Evolutionary conservation across 1,284 basidiomycete genomes (phyloP).

Genomic region (Ceraceosorus bombacis): DNA sequence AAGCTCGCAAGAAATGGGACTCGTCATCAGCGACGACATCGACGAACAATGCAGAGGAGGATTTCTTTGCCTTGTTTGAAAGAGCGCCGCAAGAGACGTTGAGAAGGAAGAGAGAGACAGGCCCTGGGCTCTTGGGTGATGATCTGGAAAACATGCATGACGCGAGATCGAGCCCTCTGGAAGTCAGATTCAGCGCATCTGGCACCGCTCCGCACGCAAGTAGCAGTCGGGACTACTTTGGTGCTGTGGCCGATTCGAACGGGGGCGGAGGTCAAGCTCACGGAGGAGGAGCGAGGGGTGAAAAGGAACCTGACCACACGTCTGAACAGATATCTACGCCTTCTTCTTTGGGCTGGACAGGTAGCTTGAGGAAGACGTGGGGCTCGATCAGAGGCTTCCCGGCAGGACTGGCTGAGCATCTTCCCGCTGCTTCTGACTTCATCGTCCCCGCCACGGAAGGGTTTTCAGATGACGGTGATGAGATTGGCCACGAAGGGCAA

Average conservation of each 20-base stretch:
- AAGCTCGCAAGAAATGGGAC: background rate
- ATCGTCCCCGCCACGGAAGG: conserved; percentile 20
- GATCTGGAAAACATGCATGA: conserved; percentile 34
- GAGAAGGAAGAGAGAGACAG: conserved; percentile 7
- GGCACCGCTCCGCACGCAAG: background rate
- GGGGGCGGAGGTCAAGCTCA: background rate
- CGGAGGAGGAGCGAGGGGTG: background rate
- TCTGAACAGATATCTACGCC: background rate
- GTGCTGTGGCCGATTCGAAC: background rate
- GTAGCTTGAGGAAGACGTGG: conserved; percentile 30
- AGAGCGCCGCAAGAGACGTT: conserved; percentile 17
- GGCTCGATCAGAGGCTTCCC: conserved; percentile 26
- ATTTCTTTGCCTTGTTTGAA: conserved; percentile 16
- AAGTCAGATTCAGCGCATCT: background rate
- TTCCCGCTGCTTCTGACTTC: conserved; percentile 30
- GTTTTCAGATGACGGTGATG: conserved; percentile 6
- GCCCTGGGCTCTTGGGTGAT: conserved; percentile 18
- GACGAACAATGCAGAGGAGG: conserved; percentile 6
- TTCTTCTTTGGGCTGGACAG: conserved; percentile 16
- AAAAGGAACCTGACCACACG: background rate
- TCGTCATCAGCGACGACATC: background rate
- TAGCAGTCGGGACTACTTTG: conserved; percentile 13
- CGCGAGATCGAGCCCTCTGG: conserved; percentile 25
- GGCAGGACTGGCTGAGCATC: conserved; percentile 22
- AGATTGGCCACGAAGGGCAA: too few species aligned